phyloP scores from a whole-genome alignment of 225 moss, liverwort and hornwort genomes.

The Straminergon stramineum region DNA sequence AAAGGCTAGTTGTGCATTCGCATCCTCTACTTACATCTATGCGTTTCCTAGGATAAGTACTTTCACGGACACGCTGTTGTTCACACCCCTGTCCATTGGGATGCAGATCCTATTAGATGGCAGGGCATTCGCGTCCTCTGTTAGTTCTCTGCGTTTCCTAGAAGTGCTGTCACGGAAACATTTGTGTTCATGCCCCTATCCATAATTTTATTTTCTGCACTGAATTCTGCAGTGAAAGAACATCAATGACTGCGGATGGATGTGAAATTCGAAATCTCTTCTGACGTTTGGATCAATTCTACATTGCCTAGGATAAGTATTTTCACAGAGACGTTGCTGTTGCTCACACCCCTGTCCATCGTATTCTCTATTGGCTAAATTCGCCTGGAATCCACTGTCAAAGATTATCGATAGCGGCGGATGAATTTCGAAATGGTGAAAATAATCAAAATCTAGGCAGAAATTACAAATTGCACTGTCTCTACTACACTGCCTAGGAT shows the following conservation, averaged over 20 bases:
- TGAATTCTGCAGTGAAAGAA: neutral
- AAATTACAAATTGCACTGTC: neutral
- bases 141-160: neutral
- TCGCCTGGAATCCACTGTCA: neutral
- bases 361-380: neutral
- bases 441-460: neutral
- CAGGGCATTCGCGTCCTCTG: neutral
- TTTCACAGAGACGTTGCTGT: neutral
- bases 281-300: neutral
- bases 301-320: neutral
- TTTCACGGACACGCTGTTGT: neutral
- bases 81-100: neutral
- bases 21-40: neutral
- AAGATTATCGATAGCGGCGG: neutral
- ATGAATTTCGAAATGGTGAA: neutral
- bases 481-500: neutral
- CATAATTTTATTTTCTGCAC: neutral
- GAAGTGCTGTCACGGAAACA: neutral
- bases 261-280: neutral
- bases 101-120: neutral
- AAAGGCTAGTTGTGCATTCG: neutral
- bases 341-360: neutral
- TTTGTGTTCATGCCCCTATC: neutral
- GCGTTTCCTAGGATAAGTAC: neutral
- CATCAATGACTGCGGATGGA: neutral